Evolutionary conservation across 805 yeast species (phyloP).

Genomic region (Myxozyma monticola): DNA sequence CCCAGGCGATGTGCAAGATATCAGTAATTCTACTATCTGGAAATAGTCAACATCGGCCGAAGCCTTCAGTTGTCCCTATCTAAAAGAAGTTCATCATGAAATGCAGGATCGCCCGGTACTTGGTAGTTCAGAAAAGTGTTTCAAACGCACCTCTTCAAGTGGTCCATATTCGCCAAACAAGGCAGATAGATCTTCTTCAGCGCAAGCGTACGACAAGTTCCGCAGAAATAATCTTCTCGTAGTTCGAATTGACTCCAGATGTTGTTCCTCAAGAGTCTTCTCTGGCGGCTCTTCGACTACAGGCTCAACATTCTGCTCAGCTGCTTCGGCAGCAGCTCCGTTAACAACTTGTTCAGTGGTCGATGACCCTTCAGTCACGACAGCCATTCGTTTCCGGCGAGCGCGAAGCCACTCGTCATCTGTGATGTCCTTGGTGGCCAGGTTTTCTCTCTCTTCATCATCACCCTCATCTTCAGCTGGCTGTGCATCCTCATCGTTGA

Average conservation of each 20-base stretch:
- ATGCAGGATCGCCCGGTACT: too few species aligned
- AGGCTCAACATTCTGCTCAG: constrained; percentile 6
- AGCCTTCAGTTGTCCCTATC: constrained; percentile 36
- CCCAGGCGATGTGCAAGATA: too few species aligned
- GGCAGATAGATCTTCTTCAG: constrained; percentile 71
- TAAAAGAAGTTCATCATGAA: too few species aligned
- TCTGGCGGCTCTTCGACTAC: constrained; percentile 10
- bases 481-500: not conserved
- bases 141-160: constrained; percentile 55
- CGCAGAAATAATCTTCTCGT: constrained; percentile 87
- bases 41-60: constrained; percentile 30
- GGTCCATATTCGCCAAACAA: constrained; percentile 69
- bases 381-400: constrained; percentile 24
- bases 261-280: constrained; percentile 16
- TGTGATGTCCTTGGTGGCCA: constrained; percentile 36
- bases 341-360: not conserved
- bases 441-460: constrained; percentile 13
- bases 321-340: constrained; percentile 7
- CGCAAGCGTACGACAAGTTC: constrained; percentile 75
- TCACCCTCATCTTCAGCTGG: constrained; percentile 35
- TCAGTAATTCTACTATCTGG: constrained; percentile 31
- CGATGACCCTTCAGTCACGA: not conserved
- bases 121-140: not conserved
- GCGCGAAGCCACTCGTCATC: constrained; percentile 33
- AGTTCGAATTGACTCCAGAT: constrained; percentile 44